Conservation (phyloP, 2,329 filamentous ascomycete species). For the Colletotrichum cuscutae region DNA sequence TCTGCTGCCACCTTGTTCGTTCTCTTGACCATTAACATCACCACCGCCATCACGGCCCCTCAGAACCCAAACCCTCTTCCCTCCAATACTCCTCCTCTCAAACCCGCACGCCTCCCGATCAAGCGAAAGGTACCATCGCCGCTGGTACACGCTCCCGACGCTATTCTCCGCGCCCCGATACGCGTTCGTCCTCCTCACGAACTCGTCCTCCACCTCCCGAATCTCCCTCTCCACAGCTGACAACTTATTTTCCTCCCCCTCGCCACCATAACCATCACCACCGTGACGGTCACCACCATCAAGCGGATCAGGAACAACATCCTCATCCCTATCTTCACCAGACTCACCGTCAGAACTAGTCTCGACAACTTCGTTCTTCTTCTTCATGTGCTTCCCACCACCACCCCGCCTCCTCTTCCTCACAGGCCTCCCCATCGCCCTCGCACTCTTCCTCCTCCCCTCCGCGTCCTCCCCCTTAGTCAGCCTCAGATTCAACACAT, state of each 20-base stretch:
- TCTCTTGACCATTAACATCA: slow-evolving; percentile 32
- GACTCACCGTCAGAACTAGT: slow-evolving; percentile 12
- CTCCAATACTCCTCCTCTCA: slow-evolving; percentile 41
- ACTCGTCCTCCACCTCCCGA: slow-evolving; percentile 59
- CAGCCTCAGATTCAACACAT: slow-evolving; percentile 65
- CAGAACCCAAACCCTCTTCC: neutral
- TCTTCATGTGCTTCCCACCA: neutral
- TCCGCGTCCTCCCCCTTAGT: slow-evolving; percentile 54
- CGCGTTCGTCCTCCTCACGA: slow-evolving; percentile 69
- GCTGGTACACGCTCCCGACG: slow-evolving; percentile 74
- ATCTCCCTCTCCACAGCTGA: slow-evolving; percentile 53
- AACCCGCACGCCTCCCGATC: slow-evolving; percentile 71
- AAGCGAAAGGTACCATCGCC: slow-evolving; percentile 73
- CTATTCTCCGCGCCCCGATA: slow-evolving; percentile 74
- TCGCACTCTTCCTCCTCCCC: slow-evolving; percentile 39
- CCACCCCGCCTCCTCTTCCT: neutral
- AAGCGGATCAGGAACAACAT: slow-evolving; percentile 36
- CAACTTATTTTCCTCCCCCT: slow-evolving; percentile 31
- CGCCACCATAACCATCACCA: slow-evolving; percentile 26
- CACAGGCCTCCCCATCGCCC: slow-evolving; percentile 27
- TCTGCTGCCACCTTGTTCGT: neutral
- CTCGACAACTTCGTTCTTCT: neutral
- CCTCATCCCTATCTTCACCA: slow-evolving; percentile 39
- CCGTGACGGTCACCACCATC: neutral
- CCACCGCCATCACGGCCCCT: slow-evolving; percentile 37